A percentile compares a stretch with the other conserved stretches of the same genome.
phyloP scores from a whole-genome alignment of 805 yeast genomes.

The Metschnikowia aberdeeniae region DNA sequence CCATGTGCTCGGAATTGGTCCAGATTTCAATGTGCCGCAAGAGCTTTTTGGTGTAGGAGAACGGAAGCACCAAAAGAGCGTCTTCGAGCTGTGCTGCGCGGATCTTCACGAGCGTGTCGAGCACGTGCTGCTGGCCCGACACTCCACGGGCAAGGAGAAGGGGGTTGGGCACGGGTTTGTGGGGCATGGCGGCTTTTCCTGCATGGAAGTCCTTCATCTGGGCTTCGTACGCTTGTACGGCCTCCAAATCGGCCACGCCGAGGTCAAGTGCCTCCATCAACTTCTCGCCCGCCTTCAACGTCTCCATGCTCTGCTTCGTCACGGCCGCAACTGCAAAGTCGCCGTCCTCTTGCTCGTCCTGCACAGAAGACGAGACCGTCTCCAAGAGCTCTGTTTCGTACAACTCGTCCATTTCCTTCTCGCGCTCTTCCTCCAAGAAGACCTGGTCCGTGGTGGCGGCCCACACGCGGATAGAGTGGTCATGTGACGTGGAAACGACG shows the following conservation, averaged over 20 bases:
- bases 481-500: slow-evolving; percentile 84
- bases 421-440: slow-evolving; percentile 95
- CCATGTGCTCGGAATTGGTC: slow-evolving; percentile 45
- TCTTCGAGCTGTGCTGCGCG: slow-evolving; percentile 87
- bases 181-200: slow-evolving; percentile 44
- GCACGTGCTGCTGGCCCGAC: slow-evolving; percentile 72
- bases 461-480: slow-evolving; percentile 93
- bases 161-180: slow-evolving; percentile 61
- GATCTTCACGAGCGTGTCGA: slow-evolving; percentile 66
- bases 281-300: slow-evolving; percentile 91
- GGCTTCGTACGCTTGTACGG: slow-evolving; percentile 45
- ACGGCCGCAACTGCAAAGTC: slow-evolving; percentile 61
- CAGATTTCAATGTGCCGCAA: slow-evolving; percentile 73
- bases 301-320: slow-evolving; percentile 79
- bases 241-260: slow-evolving; percentile 67
- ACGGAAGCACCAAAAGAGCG: slow-evolving; percentile 86
- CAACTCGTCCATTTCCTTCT: slow-evolving; percentile 88
- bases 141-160: slow-evolving; percentile 69
- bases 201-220: slow-evolving; percentile 41
- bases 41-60: slow-evolving; percentile 71
- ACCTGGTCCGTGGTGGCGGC: slow-evolving; percentile 89
- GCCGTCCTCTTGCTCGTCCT: slow-evolving; percentile 37
- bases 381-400: slow-evolving; percentile 73
- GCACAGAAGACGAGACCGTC: slow-evolving; percentile 21
- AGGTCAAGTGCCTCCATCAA: slow-evolving; percentile 88